Evolutionary conservation across 129 eudicot species (phyloP).

Genomic region (Apium graveolens): DNA sequence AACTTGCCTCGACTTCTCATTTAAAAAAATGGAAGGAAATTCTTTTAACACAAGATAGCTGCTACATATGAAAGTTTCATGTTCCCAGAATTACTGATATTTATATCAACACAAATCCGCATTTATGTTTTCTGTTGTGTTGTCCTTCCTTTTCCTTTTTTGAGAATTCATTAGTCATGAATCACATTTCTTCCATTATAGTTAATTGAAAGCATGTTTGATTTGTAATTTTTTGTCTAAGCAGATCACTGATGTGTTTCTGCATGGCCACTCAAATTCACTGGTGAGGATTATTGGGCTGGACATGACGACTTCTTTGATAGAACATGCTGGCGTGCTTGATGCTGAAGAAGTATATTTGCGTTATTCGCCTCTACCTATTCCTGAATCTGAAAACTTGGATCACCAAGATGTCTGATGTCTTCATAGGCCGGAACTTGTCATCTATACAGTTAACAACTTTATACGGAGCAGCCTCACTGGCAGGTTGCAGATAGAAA

Average conservation of each 20-base stretch:
- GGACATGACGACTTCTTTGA: constrained; percentile 16
- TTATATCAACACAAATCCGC: not conserved
- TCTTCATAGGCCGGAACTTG: not conserved
- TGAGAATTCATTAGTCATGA: not conserved
- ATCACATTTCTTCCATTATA: not conserved
- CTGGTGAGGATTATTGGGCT: constrained; percentile 31
- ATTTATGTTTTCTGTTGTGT: not conserved
- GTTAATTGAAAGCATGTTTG: not conserved
- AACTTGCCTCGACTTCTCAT: not conserved
- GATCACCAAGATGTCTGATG: constrained; percentile 9
- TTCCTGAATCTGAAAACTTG: not conserved
- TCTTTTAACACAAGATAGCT: not conserved
- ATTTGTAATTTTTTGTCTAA: not conserved
- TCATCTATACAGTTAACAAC: not conserved
- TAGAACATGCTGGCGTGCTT: constrained; percentile 19
- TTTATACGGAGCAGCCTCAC: not conserved
- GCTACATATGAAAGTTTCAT: not conserved
- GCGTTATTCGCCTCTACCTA: constrained; percentile 32
- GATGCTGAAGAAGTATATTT: constrained; percentile 22
- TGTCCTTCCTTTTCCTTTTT: not conserved
- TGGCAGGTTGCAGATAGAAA: not conserved
- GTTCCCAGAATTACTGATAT: not conserved
- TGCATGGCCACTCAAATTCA: constrained; percentile 32
- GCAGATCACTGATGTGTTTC: constrained; percentile 33
- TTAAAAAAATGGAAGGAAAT: not conserved